Conservation (phyloP, 148 eudicot genomes). For the Rhododendron mucronatum region DNA sequence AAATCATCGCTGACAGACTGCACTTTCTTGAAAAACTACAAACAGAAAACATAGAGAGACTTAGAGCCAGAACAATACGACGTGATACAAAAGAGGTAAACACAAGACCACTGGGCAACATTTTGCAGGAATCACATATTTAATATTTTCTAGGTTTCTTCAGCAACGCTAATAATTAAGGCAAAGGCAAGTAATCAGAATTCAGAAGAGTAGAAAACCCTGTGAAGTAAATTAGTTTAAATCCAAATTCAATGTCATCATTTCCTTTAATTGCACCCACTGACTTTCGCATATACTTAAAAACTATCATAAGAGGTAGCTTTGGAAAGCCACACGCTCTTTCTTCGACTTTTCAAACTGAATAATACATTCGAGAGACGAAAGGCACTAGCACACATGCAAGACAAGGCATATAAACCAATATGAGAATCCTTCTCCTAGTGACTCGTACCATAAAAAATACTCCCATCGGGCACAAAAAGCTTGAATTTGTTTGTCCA, state of each 20-base stretch:
- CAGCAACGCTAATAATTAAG: neutral
- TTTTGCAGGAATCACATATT: neutral
- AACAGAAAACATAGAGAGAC: neutral
- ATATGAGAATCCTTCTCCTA: neutral
- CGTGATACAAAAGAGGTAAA: neutral
- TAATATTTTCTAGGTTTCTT: neutral
- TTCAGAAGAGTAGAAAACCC: neutral
- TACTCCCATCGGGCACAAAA: neutral
- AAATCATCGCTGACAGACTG: neutral
- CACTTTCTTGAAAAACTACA: neutral
- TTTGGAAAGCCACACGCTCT: neutral
- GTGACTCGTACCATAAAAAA: neutral
- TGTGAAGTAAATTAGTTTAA: neutral
- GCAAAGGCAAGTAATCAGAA: neutral
- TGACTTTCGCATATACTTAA: neutral
- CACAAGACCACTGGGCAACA: neutral
- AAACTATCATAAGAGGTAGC: neutral
- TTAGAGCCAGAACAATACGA: neutral
- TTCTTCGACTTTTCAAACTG: neutral
- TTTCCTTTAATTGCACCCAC: neutral
- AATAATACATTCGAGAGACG: no score
- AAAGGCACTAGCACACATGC: neutral
- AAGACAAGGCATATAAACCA: neutral
- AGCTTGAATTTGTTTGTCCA: neutral
- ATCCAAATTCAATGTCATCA: neutral